Percentiles rank a stretch among this genome's conserved stretches.
These are phyloP conservation scores for Lipomyces kockii DNA, from an alignment of 805 yeast genomes.

Conservation along the genomic window DNA sequence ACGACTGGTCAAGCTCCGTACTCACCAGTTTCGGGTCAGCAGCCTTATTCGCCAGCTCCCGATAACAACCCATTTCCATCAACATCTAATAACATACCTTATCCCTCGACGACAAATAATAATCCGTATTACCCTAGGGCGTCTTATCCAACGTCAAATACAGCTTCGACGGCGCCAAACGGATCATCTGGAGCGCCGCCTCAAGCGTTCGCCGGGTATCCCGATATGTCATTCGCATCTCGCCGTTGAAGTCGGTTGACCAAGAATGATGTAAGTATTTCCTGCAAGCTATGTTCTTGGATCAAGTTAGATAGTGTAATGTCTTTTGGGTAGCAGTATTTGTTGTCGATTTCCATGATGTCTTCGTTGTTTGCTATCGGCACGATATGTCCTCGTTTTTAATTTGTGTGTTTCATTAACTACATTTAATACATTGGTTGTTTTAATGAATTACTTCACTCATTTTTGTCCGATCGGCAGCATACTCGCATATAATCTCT, in stretches of 20 bases:
- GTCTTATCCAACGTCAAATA: background rate
- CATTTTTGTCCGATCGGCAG: too few species aligned
- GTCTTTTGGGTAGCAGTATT: background rate
- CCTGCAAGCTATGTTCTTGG: background rate
- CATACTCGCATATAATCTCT: too few species aligned
- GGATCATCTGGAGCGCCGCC: background rate
- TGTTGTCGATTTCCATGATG: background rate
- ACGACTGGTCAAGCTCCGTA: background rate
- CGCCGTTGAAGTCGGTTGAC: background rate
- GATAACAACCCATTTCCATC: background rate
- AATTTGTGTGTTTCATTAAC: background rate
- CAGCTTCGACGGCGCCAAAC: background rate
- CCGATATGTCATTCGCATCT: background rate
- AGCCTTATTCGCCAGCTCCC: background rate
- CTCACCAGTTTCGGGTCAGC: background rate
- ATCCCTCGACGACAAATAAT: background rate
- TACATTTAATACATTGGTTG: background rate
- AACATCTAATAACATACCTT: background rate
- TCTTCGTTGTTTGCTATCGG: background rate
- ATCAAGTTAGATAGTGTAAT: background rate
- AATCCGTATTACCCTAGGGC: background rate
- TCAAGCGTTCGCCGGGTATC: background rate
- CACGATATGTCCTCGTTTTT: background rate
- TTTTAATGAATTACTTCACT: background rate
- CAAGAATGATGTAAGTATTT: background rate